phyloP scores from a whole-genome alignment of 148 eudicot genomes.

The Camellia japonica region DNA sequence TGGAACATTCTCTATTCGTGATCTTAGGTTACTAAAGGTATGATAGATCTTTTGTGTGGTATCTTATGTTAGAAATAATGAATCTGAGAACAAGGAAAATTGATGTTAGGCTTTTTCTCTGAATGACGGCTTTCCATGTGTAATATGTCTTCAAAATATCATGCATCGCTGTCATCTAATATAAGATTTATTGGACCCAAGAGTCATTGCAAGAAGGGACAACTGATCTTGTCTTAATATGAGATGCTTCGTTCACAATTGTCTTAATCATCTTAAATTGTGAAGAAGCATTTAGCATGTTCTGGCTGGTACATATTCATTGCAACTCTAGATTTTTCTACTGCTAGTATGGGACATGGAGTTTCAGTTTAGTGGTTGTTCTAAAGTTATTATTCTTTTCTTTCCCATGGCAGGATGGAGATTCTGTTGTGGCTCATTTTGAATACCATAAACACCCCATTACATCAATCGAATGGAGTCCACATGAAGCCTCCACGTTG shows the following conservation, averaged over 20 bases:
- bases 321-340: not conserved
- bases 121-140: not conserved
- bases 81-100: not conserved
- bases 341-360: not conserved
- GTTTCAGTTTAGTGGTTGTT: not conserved
- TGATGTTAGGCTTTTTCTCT: not conserved
- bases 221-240: not conserved
- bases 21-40: slow-evolving; percentile 82
- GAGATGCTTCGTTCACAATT: not conserved
- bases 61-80: not conserved
- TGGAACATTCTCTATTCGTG: slow-evolving; percentile 80
- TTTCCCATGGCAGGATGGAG: slow-evolving; percentile 58
- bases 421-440: slow-evolving; percentile 73
- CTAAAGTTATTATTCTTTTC: not conserved
- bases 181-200: not conserved
- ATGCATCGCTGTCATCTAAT: not conserved
- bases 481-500: slow-evolving; percentile 85
- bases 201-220: not conserved
- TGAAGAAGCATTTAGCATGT: not conserved
- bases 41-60: not conserved
- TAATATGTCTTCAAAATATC: not conserved
- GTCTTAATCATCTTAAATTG: not conserved
- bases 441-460: slow-evolving; percentile 89
- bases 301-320: not conserved
- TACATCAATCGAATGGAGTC: slow-evolving; percentile 98